Base-by-base conservation (phyloP, 1,139 yeast species). In the Hyphopichia fennica region DNA sequence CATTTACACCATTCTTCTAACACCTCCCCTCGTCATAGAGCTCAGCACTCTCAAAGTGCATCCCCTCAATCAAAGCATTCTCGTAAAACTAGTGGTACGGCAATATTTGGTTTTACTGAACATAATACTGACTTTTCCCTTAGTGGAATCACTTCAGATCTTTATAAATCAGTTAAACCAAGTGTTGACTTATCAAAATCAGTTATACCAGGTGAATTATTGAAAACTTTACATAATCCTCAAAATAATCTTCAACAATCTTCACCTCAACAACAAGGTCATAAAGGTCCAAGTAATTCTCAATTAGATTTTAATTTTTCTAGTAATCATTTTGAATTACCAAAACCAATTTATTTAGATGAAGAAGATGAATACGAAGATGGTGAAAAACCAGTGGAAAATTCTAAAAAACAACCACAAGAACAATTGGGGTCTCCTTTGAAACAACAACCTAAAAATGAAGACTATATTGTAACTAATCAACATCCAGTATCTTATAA, bases 61-160 rank as follows among this genome's bases (percentile, higher is more conserved):
- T 16, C 43, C 3, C 28, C 41, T 11, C 34, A 38, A 4, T 35
- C 35, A 22, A 60, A 56, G 35, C 78, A 72, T 45, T 55, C 65
- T 38, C 55, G 77, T 38, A 69, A 69, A 45, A 58, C 62, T 27
- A 78, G 84, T 60, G 87, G 86, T 8, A 81, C 87, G 1, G 85
- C 85, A 7, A 81, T 81, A 31, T 81, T 81, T 56, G 87, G 87
- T 0, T 81, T 76, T 49, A 62, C 69, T 2, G 77, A 74, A 40
- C 86, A 81, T 55, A 77, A 71, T 47, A 69, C 77, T 41, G 81
- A 74, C 25, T 56, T 80, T 19, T 72, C 80, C 1, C 61, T 77
- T 19, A 68, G 69, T n/a, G 80, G 80, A 1, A 40, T 68, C 6
- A 56, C 63, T 4, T 49, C 48, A 29, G 62, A 57, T 39, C 39